A percentile compares a stretch with the other conserved stretches of the same genome.
Conservation (phyloP, 1,284 basidiomycete species). For the Mixia osmundae region DNA sequence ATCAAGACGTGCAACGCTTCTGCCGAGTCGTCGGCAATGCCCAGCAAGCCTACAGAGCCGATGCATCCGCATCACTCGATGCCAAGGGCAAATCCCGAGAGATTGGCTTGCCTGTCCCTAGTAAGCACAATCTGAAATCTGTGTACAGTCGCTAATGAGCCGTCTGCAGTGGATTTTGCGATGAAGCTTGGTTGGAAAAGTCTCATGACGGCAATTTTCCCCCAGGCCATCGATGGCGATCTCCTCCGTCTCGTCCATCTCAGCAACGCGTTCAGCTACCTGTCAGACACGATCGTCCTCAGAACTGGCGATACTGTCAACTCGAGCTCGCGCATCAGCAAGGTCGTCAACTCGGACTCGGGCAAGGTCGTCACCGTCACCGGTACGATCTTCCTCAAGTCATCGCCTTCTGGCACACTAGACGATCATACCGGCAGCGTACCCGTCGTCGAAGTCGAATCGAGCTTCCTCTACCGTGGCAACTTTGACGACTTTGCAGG, state of each 20-base stretch:
- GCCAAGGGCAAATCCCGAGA: conserved; percentile 58
- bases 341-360: conserved; percentile 70
- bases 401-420: conserved; percentile 22
- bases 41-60: conserved; percentile 67
- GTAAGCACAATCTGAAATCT: too few relatives aligned
- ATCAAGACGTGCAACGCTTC: conserved; percentile 58
- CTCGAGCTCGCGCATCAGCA: conserved; percentile 65
- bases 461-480: conserved; percentile 90
- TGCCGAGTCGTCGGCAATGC: conserved; percentile 85
- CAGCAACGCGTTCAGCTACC: conserved; percentile 79
- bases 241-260: conserved; percentile 87
- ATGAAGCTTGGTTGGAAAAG: conserved; percentile 93
- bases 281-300: conserved; percentile 51
- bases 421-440: conserved; percentile 33
- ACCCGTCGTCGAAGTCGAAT: conserved; percentile 76
- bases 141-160: too few relatives aligned
- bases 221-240: conserved; percentile 69
- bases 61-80: conserved; percentile 23
- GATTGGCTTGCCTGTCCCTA: too few relatives aligned
- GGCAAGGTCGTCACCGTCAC: conserved; percentile 58
- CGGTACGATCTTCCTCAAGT: conserved; percentile 54
- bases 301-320: conserved; percentile 72
- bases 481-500: conserved; percentile 78
- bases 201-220: conserved; percentile 39
- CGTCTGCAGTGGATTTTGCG: conserved; percentile 99